Evolutionary conservation across 208 protist genomes (phyloP).

Genomic region (Phytomonas sp.): DNA sequence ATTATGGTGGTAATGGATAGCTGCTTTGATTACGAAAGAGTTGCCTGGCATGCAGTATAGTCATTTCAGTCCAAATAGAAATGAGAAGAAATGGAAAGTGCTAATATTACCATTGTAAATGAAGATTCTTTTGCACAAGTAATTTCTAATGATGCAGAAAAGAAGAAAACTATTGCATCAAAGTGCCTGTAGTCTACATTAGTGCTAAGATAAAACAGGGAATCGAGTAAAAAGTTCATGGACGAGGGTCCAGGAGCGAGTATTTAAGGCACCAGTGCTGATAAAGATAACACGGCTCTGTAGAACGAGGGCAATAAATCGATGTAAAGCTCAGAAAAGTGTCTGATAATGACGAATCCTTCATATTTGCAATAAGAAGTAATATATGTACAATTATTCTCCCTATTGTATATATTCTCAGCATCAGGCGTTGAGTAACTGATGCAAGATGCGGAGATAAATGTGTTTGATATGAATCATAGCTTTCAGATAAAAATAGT

Average conservation of each 20-base stretch:
- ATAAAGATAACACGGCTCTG: neutral
- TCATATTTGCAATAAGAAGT: neutral
- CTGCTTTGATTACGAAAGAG: neutral
- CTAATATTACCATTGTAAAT: neutral
- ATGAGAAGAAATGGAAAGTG: neutral
- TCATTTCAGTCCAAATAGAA: neutral
- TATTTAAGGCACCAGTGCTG: neutral
- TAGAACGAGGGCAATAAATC: neutral
- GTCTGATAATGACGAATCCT: neutral
- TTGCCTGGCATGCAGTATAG: neutral
- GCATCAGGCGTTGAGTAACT: neutral
- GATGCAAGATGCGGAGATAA: neutral
- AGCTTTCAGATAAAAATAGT: neutral
- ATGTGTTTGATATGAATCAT: neutral
- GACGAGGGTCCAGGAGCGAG: neutral
- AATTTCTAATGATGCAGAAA: neutral
- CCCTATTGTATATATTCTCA: neutral
- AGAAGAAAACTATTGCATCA: conserved; percentile 5
- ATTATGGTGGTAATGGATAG: neutral
- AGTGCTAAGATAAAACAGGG: neutral
- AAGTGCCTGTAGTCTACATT: neutral
- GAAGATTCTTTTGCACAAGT: neutral
- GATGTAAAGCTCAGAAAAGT: neutral
- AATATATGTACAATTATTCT: neutral
- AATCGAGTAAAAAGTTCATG: neutral